Percentiles rank a stretch among this genome's conserved stretches.
Evolutionary conservation across 1,284 basidiomycete genomes (phyloP).

Genomic region (Austropuccinia psidii): DNA sequence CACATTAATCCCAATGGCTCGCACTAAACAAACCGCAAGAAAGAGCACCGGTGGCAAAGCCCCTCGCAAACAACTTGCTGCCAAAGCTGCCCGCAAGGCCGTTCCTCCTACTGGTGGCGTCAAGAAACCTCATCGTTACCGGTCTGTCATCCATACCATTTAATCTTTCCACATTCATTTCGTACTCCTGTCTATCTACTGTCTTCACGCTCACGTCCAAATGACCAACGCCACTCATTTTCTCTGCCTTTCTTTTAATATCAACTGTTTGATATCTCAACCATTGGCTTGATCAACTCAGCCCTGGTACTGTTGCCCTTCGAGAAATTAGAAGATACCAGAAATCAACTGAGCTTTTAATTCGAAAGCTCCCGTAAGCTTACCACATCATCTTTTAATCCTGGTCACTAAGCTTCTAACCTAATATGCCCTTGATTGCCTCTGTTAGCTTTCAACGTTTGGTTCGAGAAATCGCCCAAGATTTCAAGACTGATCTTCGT

Average conservation of each 20-base stretch:
- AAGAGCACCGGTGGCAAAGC: constrained; percentile 55
- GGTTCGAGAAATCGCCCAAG: constrained; percentile 44
- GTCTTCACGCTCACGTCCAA: neutral
- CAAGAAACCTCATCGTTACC: constrained; percentile 59
- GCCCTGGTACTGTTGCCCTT: constrained; percentile 56
- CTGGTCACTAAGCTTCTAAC: neutral
- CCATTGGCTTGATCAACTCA: too few species aligned
- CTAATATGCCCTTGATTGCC: constrained; percentile 7
- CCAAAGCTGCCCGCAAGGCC: constrained; percentile 53
- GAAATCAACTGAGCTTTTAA: constrained; percentile 55
- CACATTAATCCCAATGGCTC: constrained; percentile 46
- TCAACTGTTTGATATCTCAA: too few species aligned
- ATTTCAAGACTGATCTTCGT: constrained; percentile 60
- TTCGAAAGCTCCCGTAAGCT: constrained; percentile 50
- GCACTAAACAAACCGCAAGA: constrained; percentile 58
- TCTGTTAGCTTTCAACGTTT: constrained; percentile 40
- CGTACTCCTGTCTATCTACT: constrained; percentile 49
- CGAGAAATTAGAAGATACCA: constrained; percentile 92
- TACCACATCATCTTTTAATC: neutral
- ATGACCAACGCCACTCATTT: neutral
- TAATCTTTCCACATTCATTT: constrained; percentile 15
- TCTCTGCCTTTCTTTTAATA: constrained; percentile 50
- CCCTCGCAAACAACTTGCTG: constrained; percentile 54
- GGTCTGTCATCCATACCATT: constrained; percentile 59
- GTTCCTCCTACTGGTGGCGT: constrained; percentile 54